Evolutionary conservation across 176 grass and related monocot species (phyloP), one percentile per base, ranked within the genome.

Genomic region (Aegilops longissima): DNA sequence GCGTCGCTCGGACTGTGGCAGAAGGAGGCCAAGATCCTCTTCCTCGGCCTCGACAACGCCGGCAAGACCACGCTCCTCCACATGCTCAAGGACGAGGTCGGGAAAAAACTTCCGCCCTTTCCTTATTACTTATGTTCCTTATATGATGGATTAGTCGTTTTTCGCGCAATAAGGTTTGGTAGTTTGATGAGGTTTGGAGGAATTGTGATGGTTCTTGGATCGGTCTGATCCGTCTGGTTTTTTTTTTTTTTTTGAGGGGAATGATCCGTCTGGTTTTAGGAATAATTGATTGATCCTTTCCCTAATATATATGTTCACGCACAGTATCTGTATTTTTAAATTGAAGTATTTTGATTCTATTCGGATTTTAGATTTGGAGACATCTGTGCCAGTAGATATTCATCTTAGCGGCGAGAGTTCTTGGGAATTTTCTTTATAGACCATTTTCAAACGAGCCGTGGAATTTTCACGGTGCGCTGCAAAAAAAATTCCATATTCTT

Each of bases 1-100:
- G 91, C 91, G 7, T 96, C 94, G 40, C 91, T 93, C 17, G 94
- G 94, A 33, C 75, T 96, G 63, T 93, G 91, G 88, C 91, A 96
- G 78, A 96, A 96, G 87, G 94, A 96, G 84, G 94, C 94, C 13
- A 96, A 96, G 89, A 96, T 96, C 86, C 87, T 96, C 61, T 96
- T 96, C 83, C 84, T 96, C 23, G 94, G 94, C 54, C 94, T 96
- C 62, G 94, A 96, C 82, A 96, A 96, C 82, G 77, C 94, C 52
- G 94, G 94, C 23, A 96, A 96, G 83, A 96, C 94, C 66, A 96
- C 94, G 24, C 91, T 96, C 21, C 94, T 96, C 59, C 87, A 96
- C 78, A 96, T 96, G 94, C 94, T 96, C 87, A 96, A 96, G 85
- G 94, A 96, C 59, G 94, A 96, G 93, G 93, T 95, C 3, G 10